These are phyloP conservation scores for Septoria petroselini DNA, from an alignment of 2,329 filamentous ascomycete species.

Conservation along the genomic window DNA sequence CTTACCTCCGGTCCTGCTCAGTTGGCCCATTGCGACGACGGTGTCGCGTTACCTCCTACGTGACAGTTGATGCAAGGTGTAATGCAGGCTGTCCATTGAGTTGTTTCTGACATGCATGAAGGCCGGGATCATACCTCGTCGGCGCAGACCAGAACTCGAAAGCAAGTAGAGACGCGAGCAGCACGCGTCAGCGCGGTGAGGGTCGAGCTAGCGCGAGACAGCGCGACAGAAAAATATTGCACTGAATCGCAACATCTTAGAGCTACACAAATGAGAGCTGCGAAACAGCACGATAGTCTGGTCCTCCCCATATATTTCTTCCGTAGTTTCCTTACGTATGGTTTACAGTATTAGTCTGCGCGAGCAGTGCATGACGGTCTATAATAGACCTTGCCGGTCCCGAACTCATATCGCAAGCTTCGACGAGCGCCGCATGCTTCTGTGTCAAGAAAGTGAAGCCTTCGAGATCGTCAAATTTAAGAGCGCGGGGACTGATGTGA, in stretches of 20 bases:
- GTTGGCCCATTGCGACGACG: conserved; percentile 1
- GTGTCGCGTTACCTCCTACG: neutral
- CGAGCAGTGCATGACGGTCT: conserved; percentile 22
- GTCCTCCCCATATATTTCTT: neutral
- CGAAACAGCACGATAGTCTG: conserved; percentile 6
- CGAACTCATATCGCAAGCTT: neutral
- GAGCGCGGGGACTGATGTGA: too few species aligned
- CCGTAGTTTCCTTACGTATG: conserved; percentile 9
- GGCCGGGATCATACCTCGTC: too few species aligned
- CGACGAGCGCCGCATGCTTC: too few species aligned
- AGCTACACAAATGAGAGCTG: conserved; percentile 2
- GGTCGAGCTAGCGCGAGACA: too few species aligned
- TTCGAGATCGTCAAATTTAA: too few species aligned
- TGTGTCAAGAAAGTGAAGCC: neutral
- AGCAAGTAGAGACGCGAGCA: too few species aligned
- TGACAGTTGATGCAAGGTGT: neutral
- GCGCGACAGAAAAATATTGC: neutral
- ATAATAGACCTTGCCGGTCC: neutral
- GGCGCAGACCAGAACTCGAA: too few species aligned
- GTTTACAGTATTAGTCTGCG: conserved; percentile 22
- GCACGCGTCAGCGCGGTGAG: conserved; percentile 1
- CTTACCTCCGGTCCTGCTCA: conserved; percentile 8
- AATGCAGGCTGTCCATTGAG: neutral
- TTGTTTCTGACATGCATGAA: too few species aligned
- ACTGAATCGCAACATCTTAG: too few species aligned